These are phyloP conservation scores for Naegleria lovaniensis DNA, from an alignment of 208 protist genomes.

Conservation along the genomic window DNA sequence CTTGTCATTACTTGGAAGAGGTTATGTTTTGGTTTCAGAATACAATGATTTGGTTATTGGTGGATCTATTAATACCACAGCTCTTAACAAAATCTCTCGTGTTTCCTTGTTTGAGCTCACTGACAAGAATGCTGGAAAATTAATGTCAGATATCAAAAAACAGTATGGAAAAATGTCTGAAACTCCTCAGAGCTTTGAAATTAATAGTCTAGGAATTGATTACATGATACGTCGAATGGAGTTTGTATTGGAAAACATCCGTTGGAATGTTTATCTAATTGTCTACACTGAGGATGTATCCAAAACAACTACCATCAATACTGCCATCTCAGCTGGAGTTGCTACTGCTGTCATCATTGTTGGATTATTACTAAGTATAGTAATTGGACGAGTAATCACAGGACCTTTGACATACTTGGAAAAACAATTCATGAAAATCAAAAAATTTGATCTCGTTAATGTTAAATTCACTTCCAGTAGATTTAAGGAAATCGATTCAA, in stretches of 20 bases:
- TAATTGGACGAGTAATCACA: neutral
- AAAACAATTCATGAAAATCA: conserved; percentile 8
- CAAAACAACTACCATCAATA: neutral
- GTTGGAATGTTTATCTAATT: neutral
- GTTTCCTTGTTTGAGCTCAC: neutral
- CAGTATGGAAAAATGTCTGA: neutral
- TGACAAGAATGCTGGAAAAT: neutral
- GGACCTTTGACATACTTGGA: neutral
- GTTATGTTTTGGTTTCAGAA: neutral
- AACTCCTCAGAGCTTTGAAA: neutral
- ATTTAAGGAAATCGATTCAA: neutral
- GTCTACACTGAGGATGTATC: neutral
- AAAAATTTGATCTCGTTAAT: neutral
- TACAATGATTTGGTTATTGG: neutral
- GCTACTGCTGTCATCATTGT: neutral
- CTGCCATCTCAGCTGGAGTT: neutral
- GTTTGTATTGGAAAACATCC: neutral
- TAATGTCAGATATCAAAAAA: neutral
- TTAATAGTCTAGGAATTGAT: neutral
- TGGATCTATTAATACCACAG: neutral
- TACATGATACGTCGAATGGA: neutral
- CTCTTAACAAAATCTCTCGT: neutral
- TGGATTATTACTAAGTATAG: neutral
- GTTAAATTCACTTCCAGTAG: neutral
- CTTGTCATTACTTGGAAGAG: neutral